Evolutionary conservation across 371 early-diverging fungal species (phyloP).

Genomic region (Mucor lusitanicus): DNA sequence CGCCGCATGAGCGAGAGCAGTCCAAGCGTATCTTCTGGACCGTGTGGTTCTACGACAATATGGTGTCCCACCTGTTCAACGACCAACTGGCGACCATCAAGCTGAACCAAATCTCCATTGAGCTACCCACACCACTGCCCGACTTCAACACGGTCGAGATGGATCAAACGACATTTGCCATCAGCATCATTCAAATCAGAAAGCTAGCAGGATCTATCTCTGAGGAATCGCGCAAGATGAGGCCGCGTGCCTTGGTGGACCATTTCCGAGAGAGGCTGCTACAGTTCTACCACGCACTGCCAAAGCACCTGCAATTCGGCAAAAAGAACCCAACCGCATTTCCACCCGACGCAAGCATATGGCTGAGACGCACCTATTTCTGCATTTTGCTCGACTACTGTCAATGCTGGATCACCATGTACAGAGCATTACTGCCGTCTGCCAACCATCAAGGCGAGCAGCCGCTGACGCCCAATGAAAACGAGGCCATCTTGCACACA

Average conservation of each 20-base stretch:
- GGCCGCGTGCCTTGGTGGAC: conserved; percentile 7
- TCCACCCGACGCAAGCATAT: conserved; percentile 10
- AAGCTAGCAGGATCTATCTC: conserved; percentile 10
- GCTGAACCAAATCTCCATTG: conserved; percentile 21
- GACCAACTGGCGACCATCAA: conserved; percentile 23
- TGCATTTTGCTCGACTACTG: conserved; percentile 38
- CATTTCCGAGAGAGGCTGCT: conserved; percentile 3
- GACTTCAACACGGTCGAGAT: conserved; percentile 23
- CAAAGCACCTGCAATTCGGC: conserved; percentile 3
- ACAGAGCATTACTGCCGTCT: conserved; percentile 18
- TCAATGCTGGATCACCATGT: conserved; percentile 32
- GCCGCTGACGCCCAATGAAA: conserved; percentile 3
- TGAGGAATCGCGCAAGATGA: conserved; percentile 13
- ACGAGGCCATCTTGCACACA: conserved; percentile 24
- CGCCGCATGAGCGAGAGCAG: conserved; percentile 25
- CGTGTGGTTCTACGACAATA: conserved; percentile 40
- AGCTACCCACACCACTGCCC: conserved; percentile 18
- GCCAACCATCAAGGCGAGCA: background rate
- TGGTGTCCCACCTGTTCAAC: conserved; percentile 26
- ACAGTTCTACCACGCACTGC: conserved; percentile 5
- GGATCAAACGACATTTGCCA: conserved; percentile 31
- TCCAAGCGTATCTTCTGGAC: conserved; percentile 40
- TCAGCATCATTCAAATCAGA: conserved; percentile 22
- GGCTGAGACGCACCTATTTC: conserved; percentile 26
- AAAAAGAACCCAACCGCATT: background rate